Evolutionary conservation across 805 yeast genomes (phyloP).

Genomic region (Candida pini): DNA sequence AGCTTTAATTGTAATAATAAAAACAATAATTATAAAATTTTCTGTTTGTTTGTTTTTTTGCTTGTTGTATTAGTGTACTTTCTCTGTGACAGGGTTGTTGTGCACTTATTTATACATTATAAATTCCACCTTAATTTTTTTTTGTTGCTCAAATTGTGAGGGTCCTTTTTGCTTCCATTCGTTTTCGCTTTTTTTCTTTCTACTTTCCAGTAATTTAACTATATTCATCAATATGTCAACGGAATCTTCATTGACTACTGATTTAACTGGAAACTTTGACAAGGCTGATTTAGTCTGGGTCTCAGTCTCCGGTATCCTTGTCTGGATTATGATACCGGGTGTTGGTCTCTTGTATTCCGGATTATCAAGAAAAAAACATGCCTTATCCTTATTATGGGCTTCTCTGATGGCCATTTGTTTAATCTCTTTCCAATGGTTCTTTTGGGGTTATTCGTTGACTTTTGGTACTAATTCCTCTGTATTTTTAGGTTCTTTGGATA

Average conservation of each 20-base stretch:
- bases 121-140: too few relatives aligned
- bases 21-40: too few relatives aligned
- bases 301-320: slow-evolving; percentile 69
- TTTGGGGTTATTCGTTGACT: slow-evolving; percentile 94
- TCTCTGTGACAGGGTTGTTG: too few relatives aligned
- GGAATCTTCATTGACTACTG: slow-evolving; percentile 56
- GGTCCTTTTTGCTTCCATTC: neutral
- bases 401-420: slow-evolving; percentile 83
- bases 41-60: too few relatives aligned
- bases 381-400: slow-evolving; percentile 92
- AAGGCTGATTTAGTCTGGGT: slow-evolving; percentile 83
- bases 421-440: slow-evolving; percentile 92
- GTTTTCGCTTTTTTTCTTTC: neutral
- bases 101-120: too few relatives aligned
- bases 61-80: too few relatives aligned
- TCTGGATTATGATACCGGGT: slow-evolving; percentile 97
- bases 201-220: neutral
- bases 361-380: slow-evolving; percentile 89
- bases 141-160: neutral
- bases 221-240: slow-evolving; percentile 4
- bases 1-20: too few relatives aligned
- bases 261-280: slow-evolving; percentile 66
- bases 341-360: slow-evolving; percentile 92
- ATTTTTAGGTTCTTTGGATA: slow-evolving; percentile 75
- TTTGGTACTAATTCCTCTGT: slow-evolving; percentile 50